A percentile compares a stretch with the other conserved stretches of the same genome.
Conservation (phyloP, 495 filamentous ascomycete genomes). For the Cenococcum geophilum region DNA sequence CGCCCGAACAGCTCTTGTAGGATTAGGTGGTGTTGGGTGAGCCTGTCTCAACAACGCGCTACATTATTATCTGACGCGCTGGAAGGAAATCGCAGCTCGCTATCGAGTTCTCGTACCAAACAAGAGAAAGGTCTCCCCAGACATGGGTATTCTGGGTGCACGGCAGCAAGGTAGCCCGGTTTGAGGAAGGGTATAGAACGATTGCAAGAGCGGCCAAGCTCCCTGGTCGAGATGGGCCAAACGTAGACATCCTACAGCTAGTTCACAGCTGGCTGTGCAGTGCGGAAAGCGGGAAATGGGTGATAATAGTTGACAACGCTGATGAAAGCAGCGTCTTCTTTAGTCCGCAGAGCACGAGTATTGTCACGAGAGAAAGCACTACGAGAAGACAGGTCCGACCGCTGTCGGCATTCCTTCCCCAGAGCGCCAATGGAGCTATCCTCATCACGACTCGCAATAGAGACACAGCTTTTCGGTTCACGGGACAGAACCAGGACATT, state of each 20-base stretch:
- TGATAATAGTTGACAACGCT: constrained; percentile 48
- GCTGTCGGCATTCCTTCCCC: background rate
- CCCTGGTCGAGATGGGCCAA: constrained; percentile 29
- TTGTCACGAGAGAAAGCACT: constrained; percentile 6
- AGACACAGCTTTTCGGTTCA: background rate
- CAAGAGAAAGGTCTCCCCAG: constrained; percentile 22
- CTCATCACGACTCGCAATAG: background rate
- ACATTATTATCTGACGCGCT: background rate
- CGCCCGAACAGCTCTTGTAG: constrained; percentile 31
- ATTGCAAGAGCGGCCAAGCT: constrained; percentile 24
- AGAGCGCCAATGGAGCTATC: background rate
- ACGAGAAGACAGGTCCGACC: background rate
- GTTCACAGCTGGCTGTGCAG: constrained; percentile 38
- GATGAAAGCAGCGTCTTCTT: constrained; percentile 42
- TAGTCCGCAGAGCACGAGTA: background rate
- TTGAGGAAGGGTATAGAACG: constrained; percentile 23
- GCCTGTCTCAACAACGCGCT: background rate
- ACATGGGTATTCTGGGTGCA: constrained; percentile 31
- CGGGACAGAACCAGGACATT: background rate
- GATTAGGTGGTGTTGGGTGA: constrained; percentile 37
- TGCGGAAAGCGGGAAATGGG: constrained; percentile 39
- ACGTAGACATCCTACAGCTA: constrained; percentile 34
- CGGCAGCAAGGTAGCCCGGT: constrained; percentile 25
- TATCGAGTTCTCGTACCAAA: constrained; percentile 44
- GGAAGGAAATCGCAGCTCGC: constrained; percentile 47